Evolutionary conservation across 495 filamentous ascomycete genomes (phyloP).

Genomic region (Immersiella caudata): DNA sequence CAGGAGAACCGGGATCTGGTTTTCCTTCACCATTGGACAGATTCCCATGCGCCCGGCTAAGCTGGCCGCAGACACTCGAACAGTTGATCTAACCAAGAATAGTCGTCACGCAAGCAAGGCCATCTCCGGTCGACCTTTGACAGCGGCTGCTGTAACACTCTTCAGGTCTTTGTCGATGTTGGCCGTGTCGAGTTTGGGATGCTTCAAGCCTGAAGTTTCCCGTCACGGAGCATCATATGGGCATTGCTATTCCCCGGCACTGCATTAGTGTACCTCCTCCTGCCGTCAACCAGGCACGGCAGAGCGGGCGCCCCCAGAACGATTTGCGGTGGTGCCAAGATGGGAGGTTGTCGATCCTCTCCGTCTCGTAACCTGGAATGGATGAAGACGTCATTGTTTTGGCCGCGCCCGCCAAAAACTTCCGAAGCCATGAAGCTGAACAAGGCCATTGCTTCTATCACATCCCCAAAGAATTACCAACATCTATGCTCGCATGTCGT

Average conservation of each 20-base stretch:
- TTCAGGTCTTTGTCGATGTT: background rate
- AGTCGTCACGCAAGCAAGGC: background rate
- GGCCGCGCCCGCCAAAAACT: background rate
- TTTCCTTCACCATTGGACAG: background rate
- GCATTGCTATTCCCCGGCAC: background rate
- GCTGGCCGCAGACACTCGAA: conserved; percentile 15
- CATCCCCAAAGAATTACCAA: background rate
- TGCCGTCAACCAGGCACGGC: background rate
- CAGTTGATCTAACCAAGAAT: conserved; percentile 17
- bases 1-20: conserved; percentile 5
- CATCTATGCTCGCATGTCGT: background rate
- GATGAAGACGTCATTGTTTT: conserved; percentile 3
- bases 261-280: background rate
- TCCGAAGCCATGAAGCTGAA: background rate
- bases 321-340: conserved; percentile 18
- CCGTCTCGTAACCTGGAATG: background rate
- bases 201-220: background rate
- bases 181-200: background rate
- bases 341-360: conserved; percentile 11
- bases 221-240: background rate
- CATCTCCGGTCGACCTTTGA: conserved; percentile 13
- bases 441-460: background rate
- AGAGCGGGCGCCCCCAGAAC: background rate
- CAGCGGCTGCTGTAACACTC: conserved; percentile 20
- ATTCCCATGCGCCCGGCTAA: conserved; percentile 26